Evolutionary conservation across 2,329 filamentous ascomycete genomes (phyloP).

Genomic region (Penicillium capsulatum): DNA sequence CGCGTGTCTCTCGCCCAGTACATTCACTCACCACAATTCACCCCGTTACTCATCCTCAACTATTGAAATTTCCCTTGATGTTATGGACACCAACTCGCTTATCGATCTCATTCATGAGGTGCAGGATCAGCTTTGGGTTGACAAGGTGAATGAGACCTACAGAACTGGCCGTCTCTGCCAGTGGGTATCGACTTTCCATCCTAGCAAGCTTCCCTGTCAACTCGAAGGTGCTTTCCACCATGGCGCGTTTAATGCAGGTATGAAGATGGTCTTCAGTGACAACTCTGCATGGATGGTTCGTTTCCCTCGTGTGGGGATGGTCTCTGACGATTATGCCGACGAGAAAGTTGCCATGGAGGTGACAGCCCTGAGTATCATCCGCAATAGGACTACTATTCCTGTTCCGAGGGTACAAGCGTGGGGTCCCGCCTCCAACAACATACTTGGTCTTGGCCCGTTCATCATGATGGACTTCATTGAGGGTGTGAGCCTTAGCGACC

Average conservation of each 20-base stretch:
- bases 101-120: slow-evolving; percentile 18
- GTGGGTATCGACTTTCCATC: slow-evolving; percentile 37
- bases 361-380: slow-evolving; percentile 24
- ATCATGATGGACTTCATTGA: slow-evolving; percentile 32
- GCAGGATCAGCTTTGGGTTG: slow-evolving; percentile 22
- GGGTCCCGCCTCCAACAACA: slow-evolving; percentile 25
- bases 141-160: slow-evolving; percentile 21
- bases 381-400: slow-evolving; percentile 24
- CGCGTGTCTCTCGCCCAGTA: neutral
- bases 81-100: slow-evolving; percentile 24
- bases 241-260: slow-evolving; percentile 32
- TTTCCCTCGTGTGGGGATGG: slow-evolving; percentile 29
- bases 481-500: slow-evolving; percentile 22
- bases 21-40: neutral
- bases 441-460: slow-evolving; percentile 23
- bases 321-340: slow-evolving; percentile 26
- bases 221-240: slow-evolving; percentile 31
- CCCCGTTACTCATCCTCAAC: neutral
- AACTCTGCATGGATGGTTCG: slow-evolving; percentile 26
- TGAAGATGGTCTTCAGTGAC: slow-evolving; percentile 33
- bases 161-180: slow-evolving; percentile 18
- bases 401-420: slow-evolving; percentile 27
- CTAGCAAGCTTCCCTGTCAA: slow-evolving; percentile 30
- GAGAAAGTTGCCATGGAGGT: slow-evolving; percentile 34
- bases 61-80: neutral